These are phyloP conservation scores for Phytophthora podocarpi DNA, from an alignment of 352 stramenopile species.

Conservation along the genomic window DNA sequence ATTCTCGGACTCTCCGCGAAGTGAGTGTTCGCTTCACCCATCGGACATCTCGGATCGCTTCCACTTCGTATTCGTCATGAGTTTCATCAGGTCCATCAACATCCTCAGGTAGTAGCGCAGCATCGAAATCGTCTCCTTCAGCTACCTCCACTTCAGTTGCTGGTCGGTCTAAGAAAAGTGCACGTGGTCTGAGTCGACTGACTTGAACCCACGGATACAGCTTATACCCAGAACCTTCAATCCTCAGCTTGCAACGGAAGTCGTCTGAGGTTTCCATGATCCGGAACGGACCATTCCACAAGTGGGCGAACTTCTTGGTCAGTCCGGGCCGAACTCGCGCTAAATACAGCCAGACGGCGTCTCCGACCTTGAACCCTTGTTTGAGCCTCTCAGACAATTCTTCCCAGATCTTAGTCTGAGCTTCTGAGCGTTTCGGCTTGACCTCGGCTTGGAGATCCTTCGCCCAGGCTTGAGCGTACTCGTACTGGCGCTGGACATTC, in stretches of 20 bases:
- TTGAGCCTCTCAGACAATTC: too few species aligned
- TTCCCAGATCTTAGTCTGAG: too few species aligned
- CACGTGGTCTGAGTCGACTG: not conserved
- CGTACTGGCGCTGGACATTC: too few species aligned
- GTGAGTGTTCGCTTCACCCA: not conserved
- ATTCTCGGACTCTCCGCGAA: not conserved
- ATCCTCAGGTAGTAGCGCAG: not conserved
- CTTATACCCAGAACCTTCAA: constrained; percentile 1
- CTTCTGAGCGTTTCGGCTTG: too few species aligned
- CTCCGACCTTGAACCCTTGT: too few species aligned
- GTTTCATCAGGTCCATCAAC: not conserved
- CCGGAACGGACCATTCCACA: not conserved
- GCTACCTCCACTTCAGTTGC: not conserved
- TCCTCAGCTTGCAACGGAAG: not conserved
- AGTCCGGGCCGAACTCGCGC: not conserved
- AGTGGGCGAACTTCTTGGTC: not conserved
- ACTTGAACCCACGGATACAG: not conserved
- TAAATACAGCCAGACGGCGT: not conserved
- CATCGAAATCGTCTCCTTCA: not conserved
- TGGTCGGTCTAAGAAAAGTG: not conserved
- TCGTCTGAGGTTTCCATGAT: not conserved
- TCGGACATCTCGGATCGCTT: not conserved
- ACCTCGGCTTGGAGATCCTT: too few species aligned
- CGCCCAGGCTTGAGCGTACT: too few species aligned
- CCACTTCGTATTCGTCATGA: not conserved